Base-by-base conservation (phyloP, 257 asterid species). In the Solanum medicagineum region DNA sequence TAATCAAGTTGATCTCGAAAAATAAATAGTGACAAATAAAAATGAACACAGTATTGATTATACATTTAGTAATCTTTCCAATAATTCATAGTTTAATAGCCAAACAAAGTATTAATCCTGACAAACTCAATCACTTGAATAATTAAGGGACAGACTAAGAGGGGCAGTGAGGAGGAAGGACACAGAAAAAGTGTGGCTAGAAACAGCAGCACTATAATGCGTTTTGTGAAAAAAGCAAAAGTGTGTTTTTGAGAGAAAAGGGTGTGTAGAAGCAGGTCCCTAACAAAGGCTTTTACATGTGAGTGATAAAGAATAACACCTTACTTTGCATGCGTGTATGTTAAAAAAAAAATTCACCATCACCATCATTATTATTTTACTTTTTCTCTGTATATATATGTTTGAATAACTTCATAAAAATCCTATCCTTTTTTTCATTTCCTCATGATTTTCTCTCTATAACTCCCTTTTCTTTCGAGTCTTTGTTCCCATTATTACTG, bases 201-300 rank as follows among this genome's bases (percentile, higher is more conserved):
- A 22, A 51, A 73, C 19, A 73, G 40, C 40, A 45, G 81, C 81
- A 65, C 73, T 65, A 65, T 47, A 74, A 53, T 74, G 15, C 22
- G 29, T 75, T 2, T 2, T 69, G 82, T 75, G 82, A 54, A 40
- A 54, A 84, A 70, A 89, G 91, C 85, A 88, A 68, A 85, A 86
- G 86, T 89, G 22, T 2, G 1, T 1, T 26, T 26, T 24, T 44
- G 51, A 29, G 8, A 83, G 88, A 87, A 88, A 57, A 57, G 63
- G 26, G 63, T 60, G 68, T 60, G 68, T 60, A 60, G 68, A 60
- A 60, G 32, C 68, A 60, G 68, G 32, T 60, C 68, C 32, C 68
- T 60, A 60, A 60, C 68, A 60, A 60, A 60, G 22, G 68, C 32
- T 60, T 60, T 60, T 60, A n/a, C 68, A 60, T 60, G 68, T 60